Conservation (phyloP, 2,329 filamentous ascomycete genomes). For the Aspergillus pseudonomiae region DNA sequence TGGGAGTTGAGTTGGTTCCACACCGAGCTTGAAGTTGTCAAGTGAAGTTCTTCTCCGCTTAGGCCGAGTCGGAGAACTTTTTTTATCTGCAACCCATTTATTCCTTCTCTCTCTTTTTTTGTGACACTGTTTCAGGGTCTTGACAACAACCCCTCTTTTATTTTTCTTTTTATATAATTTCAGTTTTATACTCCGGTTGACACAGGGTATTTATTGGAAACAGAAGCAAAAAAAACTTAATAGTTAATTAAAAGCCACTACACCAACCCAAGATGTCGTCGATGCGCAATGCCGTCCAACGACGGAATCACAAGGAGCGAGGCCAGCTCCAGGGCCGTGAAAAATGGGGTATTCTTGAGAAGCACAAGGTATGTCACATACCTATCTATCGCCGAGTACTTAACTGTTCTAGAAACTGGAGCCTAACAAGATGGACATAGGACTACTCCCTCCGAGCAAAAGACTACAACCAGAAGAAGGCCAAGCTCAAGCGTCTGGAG, state of each 20-base stretch:
- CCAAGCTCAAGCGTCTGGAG: constrained; percentile 60
- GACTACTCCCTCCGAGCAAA: constrained; percentile 68
- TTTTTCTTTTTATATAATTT: not conserved
- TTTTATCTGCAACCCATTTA: not conserved
- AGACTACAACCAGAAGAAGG: constrained; percentile 66
- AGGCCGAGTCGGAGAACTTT: not conserved
- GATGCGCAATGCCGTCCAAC: constrained; percentile 67
- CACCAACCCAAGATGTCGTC: constrained; percentile 53
- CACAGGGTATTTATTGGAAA: too few species aligned
- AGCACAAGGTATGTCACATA: constrained; percentile 71
- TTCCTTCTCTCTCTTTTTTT: not conserved
- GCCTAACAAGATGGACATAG: constrained; percentile 32
- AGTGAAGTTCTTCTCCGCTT: constrained; percentile 5
- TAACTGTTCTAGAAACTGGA: not conserved
- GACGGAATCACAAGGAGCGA: constrained; percentile 86
- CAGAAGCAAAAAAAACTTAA: not conserved
- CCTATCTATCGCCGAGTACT: not conserved
- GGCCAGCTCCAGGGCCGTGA: constrained; percentile 81
- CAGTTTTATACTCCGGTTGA: not conserved
- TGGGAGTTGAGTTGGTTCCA: not conserved
- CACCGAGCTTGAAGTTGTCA: not conserved
- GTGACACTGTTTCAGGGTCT: too few species aligned
- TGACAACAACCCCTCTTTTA: not conserved
- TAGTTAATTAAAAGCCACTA: not conserved
- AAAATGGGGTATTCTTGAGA: constrained; percentile 90